These are phyloP conservation scores for Penicillium parvum DNA, from an alignment of 495 filamentous ascomycete species.

Conservation along the genomic window DNA sequence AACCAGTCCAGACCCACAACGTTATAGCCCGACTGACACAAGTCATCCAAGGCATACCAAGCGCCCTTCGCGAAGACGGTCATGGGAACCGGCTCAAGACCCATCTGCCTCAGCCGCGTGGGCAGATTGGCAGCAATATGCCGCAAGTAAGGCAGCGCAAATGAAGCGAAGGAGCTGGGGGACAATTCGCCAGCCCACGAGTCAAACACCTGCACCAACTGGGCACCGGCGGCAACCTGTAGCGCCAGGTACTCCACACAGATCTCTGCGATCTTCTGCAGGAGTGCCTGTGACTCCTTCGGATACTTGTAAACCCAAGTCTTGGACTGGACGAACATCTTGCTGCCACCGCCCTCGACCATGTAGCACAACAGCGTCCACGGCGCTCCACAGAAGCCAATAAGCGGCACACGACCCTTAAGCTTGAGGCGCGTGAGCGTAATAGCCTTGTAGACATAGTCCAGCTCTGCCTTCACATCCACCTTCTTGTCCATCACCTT, in stretches of 20 bases:
- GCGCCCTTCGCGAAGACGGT: slow-evolving; percentile 99
- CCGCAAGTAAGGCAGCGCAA: slow-evolving; percentile 79
- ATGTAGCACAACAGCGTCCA: slow-evolving; percentile 98
- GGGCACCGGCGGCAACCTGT: slow-evolving; percentile 86
- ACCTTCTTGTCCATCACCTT: slow-evolving; percentile 71
- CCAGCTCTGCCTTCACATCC: slow-evolving; percentile 75
- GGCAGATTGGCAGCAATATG: slow-evolving; percentile 80
- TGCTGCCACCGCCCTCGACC: slow-evolving; percentile 94
- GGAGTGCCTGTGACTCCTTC: slow-evolving; percentile 67
- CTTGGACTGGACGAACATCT: slow-evolving; percentile 86
- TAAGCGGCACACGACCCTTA: slow-evolving; percentile 79
- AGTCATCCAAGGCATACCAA: slow-evolving; percentile 89
- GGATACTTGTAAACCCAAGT: slow-evolving; percentile 94
- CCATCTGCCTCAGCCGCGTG: slow-evolving; percentile 62
- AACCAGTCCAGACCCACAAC: slow-evolving; percentile 94
- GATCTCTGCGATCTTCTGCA: slow-evolving; percentile 86
- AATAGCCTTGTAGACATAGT: slow-evolving; percentile 94
- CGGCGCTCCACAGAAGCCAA: slow-evolving; percentile 96
- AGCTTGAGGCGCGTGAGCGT: slow-evolving; percentile 86
- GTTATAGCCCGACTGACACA: slow-evolving; percentile 85
- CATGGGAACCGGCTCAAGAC: slow-evolving; percentile 82
- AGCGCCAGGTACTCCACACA: slow-evolving; percentile 91
- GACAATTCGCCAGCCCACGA: slow-evolving; percentile 96
- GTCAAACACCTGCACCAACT: slow-evolving; percentile 97
- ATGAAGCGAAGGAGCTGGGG: slow-evolving; percentile 72